Percentiles rank a stretch among this genome's conserved stretches.
Conservation (phyloP, 2,329 filamentous ascomycete species). For the Cladosporium sp. region DNA sequence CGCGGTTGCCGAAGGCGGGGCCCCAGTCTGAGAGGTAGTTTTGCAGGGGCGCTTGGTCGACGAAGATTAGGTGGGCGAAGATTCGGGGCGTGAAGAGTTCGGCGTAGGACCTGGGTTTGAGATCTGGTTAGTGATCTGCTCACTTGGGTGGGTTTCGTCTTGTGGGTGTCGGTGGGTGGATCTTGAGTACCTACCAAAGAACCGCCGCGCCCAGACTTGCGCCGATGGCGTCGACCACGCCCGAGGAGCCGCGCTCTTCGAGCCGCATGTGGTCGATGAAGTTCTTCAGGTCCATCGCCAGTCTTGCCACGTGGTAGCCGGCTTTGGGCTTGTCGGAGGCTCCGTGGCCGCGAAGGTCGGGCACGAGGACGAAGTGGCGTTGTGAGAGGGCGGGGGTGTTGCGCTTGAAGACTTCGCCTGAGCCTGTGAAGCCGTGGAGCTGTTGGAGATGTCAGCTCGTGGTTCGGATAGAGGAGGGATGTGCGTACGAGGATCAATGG, state of each 20-base stretch:
- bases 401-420: constrained; percentile 5
- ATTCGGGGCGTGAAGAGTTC: constrained; percentile 1
- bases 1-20: neutral
- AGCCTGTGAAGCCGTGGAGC: constrained; percentile 10
- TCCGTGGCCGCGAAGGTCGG: constrained; percentile 5
- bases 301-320: constrained; percentile 2
- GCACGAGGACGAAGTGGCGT: neutral
- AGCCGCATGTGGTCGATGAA: constrained; percentile 4
- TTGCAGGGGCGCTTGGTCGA: constrained; percentile 8
- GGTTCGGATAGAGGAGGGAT: neutral
- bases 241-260: neutral
- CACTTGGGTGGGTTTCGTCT: too few relatives aligned
- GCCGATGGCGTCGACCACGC: neutral
- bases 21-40: constrained; percentile 9
- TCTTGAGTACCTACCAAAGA: neutral
- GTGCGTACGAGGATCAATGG: constrained; percentile 5
- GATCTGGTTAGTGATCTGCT: too few relatives aligned
- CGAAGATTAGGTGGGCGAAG: constrained; percentile 5
- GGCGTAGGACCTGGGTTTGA: constrained; percentile 1
- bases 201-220: constrained; percentile 5
- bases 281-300: constrained; percentile 6
- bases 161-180: neutral
- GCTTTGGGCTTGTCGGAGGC: constrained; percentile 1
- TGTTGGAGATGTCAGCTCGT: neutral
- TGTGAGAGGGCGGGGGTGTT: neutral